These are phyloP conservation scores for Tephrocybe rancida DNA, from an alignment of 768 basidiomycete species.

Conservation along the genomic window DNA sequence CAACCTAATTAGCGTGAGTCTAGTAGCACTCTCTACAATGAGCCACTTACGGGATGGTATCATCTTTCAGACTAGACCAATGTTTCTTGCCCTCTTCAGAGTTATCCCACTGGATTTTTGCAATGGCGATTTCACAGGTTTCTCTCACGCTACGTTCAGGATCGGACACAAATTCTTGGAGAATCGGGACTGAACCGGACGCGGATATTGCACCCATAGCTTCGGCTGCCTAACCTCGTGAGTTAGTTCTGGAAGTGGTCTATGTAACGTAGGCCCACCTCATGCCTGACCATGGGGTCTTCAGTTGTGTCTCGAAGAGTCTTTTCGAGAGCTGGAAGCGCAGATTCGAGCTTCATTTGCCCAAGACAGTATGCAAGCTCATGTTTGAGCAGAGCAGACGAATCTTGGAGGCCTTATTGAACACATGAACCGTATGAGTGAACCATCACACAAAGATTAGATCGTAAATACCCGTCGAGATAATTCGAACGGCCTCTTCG, in stretches of 20 bases:
- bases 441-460: conserved; percentile 8
- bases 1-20: conserved; percentile 37
- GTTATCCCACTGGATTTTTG: conserved; percentile 92
- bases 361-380: conserved; percentile 97
- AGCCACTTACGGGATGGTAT: conserved; percentile 37
- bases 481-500: conserved; percentile 81
- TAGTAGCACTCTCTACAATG: not conserved
- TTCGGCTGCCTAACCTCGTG: conserved; percentile 79
- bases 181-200: conserved; percentile 61
- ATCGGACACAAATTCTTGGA: conserved; percentile 74
- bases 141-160: conserved; percentile 79
- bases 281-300: conserved; percentile 97
- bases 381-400: conserved; percentile 91
- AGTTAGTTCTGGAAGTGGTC: conserved; percentile 16
- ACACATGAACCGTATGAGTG: conserved; percentile 8
- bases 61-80: conserved; percentile 28
- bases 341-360: conserved; percentile 76
- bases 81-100: conserved; percentile 70
- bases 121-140: conserved; percentile 96
- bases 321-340: conserved; percentile 76
- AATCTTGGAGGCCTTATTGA: conserved; percentile 74
- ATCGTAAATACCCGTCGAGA: conserved; percentile 70
- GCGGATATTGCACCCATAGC: conserved; percentile 95
- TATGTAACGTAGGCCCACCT: conserved; percentile 51
- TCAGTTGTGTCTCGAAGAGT: conserved; percentile 72